Percentiles rank a stretch among this genome's conserved stretches.
phyloP scores from a whole-genome alignment of 306 rosid genomes.

The Lagenaria siceraria region DNA sequence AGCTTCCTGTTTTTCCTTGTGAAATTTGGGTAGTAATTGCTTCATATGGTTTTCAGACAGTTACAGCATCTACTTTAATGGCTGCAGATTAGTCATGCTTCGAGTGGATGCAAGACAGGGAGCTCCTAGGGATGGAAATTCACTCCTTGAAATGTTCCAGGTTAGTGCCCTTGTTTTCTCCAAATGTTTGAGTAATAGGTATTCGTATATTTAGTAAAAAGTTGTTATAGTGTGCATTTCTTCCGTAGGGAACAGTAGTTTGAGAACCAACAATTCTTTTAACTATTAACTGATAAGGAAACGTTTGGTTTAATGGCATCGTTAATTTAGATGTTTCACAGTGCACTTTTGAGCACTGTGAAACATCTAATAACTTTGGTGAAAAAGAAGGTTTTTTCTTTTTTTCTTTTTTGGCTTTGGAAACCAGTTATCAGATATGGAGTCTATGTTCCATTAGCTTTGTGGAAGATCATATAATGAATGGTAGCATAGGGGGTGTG shows the following conservation, averaged over 20 bases:
- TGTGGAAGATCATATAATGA: neutral
- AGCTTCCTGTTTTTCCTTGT: neutral
- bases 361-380: too few relatives aligned
- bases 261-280: neutral
- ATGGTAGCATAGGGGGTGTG: neutral
- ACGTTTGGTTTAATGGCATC: neutral
- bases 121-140: constrained; percentile 84
- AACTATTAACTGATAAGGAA: neutral
- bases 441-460: neutral
- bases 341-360: too few relatives aligned
- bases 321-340: neutral
- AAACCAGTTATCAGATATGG: neutral
- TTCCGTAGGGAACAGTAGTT: neutral
- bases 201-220: neutral
- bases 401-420: neutral
- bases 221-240: neutral
- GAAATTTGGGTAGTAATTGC: neutral
- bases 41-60: neutral
- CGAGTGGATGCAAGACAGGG: constrained; percentile 98
- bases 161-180: constrained; percentile 15
- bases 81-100: constrained; percentile 75
- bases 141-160: constrained; percentile 81
- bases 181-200: neutral
- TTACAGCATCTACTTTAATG: constrained; percentile 8
- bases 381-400: neutral